A percentile compares a stretch with the other conserved stretches of the same genome.
Conservation (phyloP, 202 grass and related monocot species). For the Carex sylvatica region DNA sequence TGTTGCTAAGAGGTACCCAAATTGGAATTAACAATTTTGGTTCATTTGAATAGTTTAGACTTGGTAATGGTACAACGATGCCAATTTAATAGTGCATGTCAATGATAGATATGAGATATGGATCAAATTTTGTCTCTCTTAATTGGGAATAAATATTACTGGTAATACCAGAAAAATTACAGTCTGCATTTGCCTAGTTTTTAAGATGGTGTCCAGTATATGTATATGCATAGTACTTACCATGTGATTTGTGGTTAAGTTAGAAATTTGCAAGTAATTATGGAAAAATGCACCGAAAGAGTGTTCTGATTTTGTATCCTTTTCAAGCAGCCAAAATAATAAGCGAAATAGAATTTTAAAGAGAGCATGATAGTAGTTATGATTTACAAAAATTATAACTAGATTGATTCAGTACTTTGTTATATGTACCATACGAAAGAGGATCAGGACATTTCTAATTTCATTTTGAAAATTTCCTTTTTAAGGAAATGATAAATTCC, state of each 20-base stretch:
- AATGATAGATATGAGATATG: background rate
- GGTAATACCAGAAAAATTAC: background rate
- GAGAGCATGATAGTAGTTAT: background rate
- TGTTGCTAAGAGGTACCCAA: background rate
- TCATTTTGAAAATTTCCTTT: background rate
- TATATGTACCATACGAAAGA: background rate
- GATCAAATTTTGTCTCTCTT: background rate
- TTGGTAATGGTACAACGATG: background rate
- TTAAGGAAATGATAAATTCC: background rate
- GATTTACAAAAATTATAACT: background rate
- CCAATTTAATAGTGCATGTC: background rate
- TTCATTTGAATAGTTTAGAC: constrained; percentile 11
- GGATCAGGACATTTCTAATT: background rate
- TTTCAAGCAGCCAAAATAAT: background rate
- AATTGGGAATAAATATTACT: constrained; percentile 11
- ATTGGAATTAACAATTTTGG: background rate
- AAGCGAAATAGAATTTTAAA: background rate
- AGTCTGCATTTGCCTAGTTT: background rate
- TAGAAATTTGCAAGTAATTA: background rate
- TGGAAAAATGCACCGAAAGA: background rate
- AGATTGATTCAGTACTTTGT: background rate
- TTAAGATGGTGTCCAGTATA: background rate
- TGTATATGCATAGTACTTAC: background rate
- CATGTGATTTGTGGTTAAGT: background rate
- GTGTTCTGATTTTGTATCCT: background rate